Conservation (phyloP, 805 yeast species). For the Grigorovia jiainica region DNA sequence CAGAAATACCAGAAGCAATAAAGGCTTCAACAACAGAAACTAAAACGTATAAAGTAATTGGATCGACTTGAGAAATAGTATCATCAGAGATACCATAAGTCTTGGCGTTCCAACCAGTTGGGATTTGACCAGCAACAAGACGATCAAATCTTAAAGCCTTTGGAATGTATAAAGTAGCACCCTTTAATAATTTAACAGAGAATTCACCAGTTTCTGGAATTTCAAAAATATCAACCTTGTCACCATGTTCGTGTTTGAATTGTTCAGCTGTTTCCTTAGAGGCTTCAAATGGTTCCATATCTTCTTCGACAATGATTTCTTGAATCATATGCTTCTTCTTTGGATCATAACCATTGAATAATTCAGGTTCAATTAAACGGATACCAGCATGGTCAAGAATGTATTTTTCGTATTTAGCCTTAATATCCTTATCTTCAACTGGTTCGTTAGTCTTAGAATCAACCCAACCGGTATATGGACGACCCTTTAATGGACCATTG, state of each 20-base stretch:
- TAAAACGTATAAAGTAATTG: conserved; percentile 83
- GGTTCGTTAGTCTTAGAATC: conserved; percentile 89
- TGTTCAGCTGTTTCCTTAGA: conserved; percentile 87
- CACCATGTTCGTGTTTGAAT: conserved; percentile 90
- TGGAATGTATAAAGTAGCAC: conserved; percentile 85
- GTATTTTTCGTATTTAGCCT: conserved; percentile 80
- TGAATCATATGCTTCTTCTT: conserved; percentile 86
- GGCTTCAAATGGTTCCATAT: conserved; percentile 90
- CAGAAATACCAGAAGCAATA: conserved; percentile 88
- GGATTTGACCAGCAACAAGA: conserved; percentile 73
- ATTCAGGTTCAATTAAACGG: conserved; percentile 91
- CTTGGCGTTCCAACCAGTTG: conserved; percentile 96
- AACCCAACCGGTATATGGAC: conserved; percentile 94
- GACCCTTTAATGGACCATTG: conserved; percentile 54
- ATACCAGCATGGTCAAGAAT: conserved; percentile 93
- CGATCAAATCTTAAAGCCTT: conserved; percentile 63
- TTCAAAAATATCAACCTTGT: conserved; percentile 83
- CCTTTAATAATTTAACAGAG: conserved; percentile 83
- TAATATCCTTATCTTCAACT: conserved; percentile 89
- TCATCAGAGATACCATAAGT: conserved; percentile 94
- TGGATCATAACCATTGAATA: conserved; percentile 91
- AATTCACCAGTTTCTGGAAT: conserved; percentile 85
- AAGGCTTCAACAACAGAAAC: conserved; percentile 95
- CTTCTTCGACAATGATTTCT: conserved; percentile 94
- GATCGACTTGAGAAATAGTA: conserved; percentile 88